phyloP scores from a whole-genome alignment of 192 early-diverging fungal genomes.

The Glomus cerebriforme region DNA sequence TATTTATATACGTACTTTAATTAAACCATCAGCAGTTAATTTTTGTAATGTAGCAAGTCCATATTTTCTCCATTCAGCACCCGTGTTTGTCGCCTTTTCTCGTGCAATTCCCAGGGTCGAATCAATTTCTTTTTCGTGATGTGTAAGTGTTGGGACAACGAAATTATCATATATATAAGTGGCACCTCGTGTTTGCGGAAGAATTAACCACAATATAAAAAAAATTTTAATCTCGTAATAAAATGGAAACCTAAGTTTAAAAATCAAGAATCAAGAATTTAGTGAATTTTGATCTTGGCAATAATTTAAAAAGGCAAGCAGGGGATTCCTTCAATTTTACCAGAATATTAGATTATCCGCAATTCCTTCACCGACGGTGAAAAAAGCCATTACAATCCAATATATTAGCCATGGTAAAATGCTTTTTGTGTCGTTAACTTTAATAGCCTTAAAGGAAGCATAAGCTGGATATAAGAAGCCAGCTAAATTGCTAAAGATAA shows the following conservation, averaged over 20 bases:
- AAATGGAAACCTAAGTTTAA: conserved; percentile 31
- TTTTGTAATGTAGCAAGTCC: conserved; percentile 20
- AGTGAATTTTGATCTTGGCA: not conserved
- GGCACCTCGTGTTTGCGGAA: conserved; percentile 32
- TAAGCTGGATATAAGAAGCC: conserved; percentile 33
- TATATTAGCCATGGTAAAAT: conserved; percentile 31
- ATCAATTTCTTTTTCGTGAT: conserved; percentile 33
- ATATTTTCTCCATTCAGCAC: conserved; percentile 15
- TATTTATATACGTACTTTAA: not conserved
- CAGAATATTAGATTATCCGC: conserved; percentile 32
- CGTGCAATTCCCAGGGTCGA: conserved; percentile 20
- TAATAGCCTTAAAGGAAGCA: conserved; percentile 36
- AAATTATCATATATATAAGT: conserved; percentile 16
- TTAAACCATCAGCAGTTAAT: not conserved
- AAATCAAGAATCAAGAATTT: not conserved
- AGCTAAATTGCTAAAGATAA: not conserved
- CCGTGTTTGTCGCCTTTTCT: conserved; percentile 15
- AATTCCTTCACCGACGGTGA: conserved; percentile 20
- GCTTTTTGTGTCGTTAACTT: conserved; percentile 14
- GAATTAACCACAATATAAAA: conserved; percentile 35
- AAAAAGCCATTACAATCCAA: conserved; percentile 33
- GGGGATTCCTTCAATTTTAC: not conserved
- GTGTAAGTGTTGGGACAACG: conserved; percentile 27
- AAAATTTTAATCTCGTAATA: conserved; percentile 35
- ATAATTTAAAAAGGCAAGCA: not conserved